phyloP scores from a whole-genome alignment of 495 filamentous ascomycete species.

The Hyphodiscus hymeniophilus region DNA sequence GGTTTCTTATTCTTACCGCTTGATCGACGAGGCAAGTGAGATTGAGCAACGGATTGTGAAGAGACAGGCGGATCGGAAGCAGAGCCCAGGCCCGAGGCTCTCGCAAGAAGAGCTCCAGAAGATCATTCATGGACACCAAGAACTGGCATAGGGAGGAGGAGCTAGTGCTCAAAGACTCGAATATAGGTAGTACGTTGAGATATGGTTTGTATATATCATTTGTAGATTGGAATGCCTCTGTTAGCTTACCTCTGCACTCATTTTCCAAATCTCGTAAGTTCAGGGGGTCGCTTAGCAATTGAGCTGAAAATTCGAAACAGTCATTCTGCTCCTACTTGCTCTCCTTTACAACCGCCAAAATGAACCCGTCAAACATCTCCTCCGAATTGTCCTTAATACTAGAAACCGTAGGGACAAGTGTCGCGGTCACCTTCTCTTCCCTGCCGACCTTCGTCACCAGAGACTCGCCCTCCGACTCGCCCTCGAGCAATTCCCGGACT shows the following conservation, averaged over 20 bases:
- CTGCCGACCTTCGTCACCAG: conserved; percentile 35
- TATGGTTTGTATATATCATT: too few relatives aligned
- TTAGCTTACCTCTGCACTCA: too few relatives aligned
- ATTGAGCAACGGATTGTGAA: conserved; percentile 4
- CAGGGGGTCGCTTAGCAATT: too few relatives aligned
- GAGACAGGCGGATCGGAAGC: conserved; percentile 2
- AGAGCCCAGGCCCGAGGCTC: conserved; percentile 22
- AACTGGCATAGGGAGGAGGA: too few relatives aligned
- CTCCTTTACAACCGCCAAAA: conserved; percentile 11
- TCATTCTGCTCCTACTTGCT: not conserved
- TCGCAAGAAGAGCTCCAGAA: too few relatives aligned
- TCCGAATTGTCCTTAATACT: conserved; percentile 18
- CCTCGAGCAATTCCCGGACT: conserved; percentile 26
- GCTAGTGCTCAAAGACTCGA: too few relatives aligned
- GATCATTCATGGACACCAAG: too few relatives aligned
- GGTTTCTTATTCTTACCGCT: not conserved
- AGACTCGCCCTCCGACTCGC: conserved; percentile 11
- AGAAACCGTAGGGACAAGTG: conserved; percentile 35
- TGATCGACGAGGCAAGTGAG: conserved; percentile 2
- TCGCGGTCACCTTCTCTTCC: conserved; percentile 33
- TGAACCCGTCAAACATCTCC: conserved; percentile 39
- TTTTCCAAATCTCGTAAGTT: too few relatives aligned
- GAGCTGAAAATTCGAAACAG: too few relatives aligned
- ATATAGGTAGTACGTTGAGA: too few relatives aligned
- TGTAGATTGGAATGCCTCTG: too few relatives aligned